Conservation (phyloP, 768 basidiomycete genomes). For the Megacollybia marginata region DNA sequence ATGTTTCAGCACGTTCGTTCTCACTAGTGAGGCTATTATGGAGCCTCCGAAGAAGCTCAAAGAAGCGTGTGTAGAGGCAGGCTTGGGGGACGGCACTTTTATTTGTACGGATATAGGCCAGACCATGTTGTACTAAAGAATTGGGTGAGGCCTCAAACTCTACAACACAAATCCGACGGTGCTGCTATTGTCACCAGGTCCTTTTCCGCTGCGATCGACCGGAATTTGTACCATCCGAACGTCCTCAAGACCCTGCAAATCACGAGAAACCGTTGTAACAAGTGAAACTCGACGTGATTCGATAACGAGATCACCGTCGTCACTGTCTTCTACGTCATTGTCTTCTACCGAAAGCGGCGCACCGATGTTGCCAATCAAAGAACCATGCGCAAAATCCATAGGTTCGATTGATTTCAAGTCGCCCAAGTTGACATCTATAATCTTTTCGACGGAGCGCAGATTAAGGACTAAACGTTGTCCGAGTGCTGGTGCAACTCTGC, state of each 20-base stretch:
- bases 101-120: neutral
- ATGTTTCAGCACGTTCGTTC: neutral
- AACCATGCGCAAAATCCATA: neutral
- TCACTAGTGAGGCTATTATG: neutral
- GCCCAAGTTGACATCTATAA: neutral
- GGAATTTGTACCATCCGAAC: no score
- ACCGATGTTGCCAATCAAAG: neutral
- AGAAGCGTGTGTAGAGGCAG: neutral
- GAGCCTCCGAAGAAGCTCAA: neutral
- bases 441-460: neutral
- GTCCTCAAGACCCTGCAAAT: no score
- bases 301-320: no score
- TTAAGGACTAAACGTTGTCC: neutral
- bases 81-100: slow-evolving; percentile 7
- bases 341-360: neutral
- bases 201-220: no score
- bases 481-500: neutral
- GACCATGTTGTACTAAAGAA: neutral
- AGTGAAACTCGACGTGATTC: no score
- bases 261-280: no score
- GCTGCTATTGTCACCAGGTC: no score
- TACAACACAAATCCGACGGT: no score
- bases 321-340: no score
- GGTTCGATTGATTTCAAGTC: neutral
- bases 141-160: no score